phyloP scores from a whole-genome alignment of 805 yeast genomes.

The Sporopachydermia lactativora region DNA sequence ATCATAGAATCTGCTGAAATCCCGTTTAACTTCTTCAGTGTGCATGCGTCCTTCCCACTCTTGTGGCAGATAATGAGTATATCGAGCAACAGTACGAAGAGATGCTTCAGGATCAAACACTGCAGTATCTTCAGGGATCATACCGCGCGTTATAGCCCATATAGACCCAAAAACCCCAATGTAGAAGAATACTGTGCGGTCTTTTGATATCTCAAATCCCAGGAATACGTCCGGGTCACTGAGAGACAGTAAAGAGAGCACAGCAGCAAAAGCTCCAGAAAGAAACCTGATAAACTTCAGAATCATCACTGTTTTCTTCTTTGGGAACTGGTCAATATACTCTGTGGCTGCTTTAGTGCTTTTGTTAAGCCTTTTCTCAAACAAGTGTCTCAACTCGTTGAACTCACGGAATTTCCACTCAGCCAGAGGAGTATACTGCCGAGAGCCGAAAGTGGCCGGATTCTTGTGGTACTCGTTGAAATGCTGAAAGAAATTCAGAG shows the following conservation, averaged over 20 bases:
- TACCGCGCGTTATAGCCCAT: slow-evolving; percentile 69
- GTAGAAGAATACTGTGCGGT: slow-evolving; percentile 72
- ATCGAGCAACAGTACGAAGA: slow-evolving; percentile 65
- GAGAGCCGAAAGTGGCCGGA: slow-evolving; percentile 66
- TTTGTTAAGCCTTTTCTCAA: slow-evolving; percentile 61
- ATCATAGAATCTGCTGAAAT: slow-evolving; percentile 69
- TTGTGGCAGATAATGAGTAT: slow-evolving; percentile 80
- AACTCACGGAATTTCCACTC: slow-evolving; percentile 92
- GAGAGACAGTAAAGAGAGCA: slow-evolving; percentile 60
- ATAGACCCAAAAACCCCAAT: slow-evolving; percentile 80
- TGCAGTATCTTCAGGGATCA: slow-evolving; percentile 46
- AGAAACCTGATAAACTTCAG: slow-evolving; percentile 56
- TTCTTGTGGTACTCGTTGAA: slow-evolving; percentile 86
- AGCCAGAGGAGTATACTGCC: slow-evolving; percentile 90
- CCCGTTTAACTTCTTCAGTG: slow-evolving; percentile 69
- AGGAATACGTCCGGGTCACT: slow-evolving; percentile 85
- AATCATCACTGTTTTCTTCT: slow-evolving; percentile 45
- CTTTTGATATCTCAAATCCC: slow-evolving; percentile 76
- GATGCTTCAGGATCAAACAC: slow-evolving; percentile 92
- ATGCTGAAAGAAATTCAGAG: slow-evolving; percentile 77
- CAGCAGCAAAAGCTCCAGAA: slow-evolving; percentile 81
- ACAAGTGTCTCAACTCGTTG: slow-evolving; percentile 84
- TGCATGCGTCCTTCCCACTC: slow-evolving; percentile 81
- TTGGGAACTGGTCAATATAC: slow-evolving; percentile 86
- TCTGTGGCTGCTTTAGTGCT: slow-evolving; percentile 70